Evolutionary conservation across 148 eudicot genomes (phyloP).

Genomic region (Rheum nobile): DNA sequence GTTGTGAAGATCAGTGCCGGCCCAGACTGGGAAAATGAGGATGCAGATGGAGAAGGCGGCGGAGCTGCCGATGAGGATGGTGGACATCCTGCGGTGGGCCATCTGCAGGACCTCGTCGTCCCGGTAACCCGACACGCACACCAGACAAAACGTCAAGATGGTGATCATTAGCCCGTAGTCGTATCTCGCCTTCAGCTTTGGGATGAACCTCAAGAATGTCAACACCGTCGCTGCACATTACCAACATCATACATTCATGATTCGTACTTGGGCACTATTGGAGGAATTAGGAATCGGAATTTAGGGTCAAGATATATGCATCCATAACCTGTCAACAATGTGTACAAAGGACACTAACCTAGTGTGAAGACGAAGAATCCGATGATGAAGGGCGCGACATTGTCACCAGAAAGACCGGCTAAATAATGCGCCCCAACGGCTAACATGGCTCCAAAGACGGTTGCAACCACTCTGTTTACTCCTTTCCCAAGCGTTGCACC

Average conservation of each 20-base stretch:
- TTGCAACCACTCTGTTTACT: conserved; percentile 4
- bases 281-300: neutral
- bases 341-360: conserved; percentile 11
- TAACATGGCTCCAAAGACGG: conserved; percentile 4
- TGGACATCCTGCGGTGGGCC: conserved; percentile 19
- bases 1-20: conserved; percentile 24
- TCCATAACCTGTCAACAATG: too few relatives aligned
- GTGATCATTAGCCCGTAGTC: conserved; percentile 28
- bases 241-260: neutral
- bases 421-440: conserved; percentile 8
- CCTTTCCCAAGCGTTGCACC: conserved; percentile 17
- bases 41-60: conserved; percentile 19
- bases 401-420: conserved; percentile 1
- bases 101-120: conserved; percentile 17
- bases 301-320: too few relatives aligned
- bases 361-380: conserved; percentile 22
- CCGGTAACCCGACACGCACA: conserved; percentile 24
- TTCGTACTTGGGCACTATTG: neutral
- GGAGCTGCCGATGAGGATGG: conserved; percentile 22
- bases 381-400: conserved; percentile 23
- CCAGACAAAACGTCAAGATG: conserved; percentile 23
- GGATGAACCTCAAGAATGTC: conserved; percentile 31
- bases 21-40: conserved; percentile 30
- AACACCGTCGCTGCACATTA: conserved; percentile 14
- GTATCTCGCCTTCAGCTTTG: conserved; percentile 24